Evolutionary conservation across 768 basidiomycete species (phyloP).

Genomic region (Neoboletus magnificus): DNA sequence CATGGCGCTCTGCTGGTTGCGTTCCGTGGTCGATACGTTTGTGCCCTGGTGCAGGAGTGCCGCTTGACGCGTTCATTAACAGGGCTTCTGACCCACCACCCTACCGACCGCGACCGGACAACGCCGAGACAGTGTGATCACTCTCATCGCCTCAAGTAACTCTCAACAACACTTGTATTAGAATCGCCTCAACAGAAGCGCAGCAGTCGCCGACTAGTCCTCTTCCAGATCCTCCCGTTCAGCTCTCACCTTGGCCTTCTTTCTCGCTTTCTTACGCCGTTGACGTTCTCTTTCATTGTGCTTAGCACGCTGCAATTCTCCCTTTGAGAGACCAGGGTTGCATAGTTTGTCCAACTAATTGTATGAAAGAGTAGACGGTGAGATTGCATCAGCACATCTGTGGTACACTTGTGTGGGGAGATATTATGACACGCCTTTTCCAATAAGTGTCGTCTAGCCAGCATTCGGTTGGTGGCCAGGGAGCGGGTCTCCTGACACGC

Average conservation of each 20-base stretch:
- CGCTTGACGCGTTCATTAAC: background rate
- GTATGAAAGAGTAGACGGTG: slow-evolving; percentile 1
- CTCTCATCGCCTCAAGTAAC: background rate
- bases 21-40: background rate
- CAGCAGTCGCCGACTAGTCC: slow-evolving; percentile 6
- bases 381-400: slow-evolving; percentile 17
- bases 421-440: slow-evolving; percentile 63
- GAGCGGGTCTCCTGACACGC: slow-evolving; percentile 89
- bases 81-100: background rate
- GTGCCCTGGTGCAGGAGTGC: background rate
- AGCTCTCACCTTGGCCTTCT: slow-evolving; percentile 44
- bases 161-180: background rate
- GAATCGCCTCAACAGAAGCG: background rate
- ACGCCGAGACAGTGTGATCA: background rate
- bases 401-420: slow-evolving; percentile 13
- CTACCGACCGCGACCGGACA: slow-evolving; percentile 11
- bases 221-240: slow-evolving; percentile 11
- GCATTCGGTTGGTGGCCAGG: slow-evolving; percentile 68
- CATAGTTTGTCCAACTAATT: slow-evolving; percentile 62
- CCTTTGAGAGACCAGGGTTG: slow-evolving; percentile 77
- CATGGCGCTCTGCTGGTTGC: slow-evolving; percentile 13
- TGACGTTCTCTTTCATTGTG: slow-evolving; percentile 74
- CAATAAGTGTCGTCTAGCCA: slow-evolving; percentile 68
- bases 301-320: slow-evolving; percentile 63
- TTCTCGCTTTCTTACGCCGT: slow-evolving; percentile 75